Evolutionary conservation across 306 rosid genomes (phyloP), one percentile per base, ranked within the genome.

Genomic region (Lotus japonicus): DNA sequence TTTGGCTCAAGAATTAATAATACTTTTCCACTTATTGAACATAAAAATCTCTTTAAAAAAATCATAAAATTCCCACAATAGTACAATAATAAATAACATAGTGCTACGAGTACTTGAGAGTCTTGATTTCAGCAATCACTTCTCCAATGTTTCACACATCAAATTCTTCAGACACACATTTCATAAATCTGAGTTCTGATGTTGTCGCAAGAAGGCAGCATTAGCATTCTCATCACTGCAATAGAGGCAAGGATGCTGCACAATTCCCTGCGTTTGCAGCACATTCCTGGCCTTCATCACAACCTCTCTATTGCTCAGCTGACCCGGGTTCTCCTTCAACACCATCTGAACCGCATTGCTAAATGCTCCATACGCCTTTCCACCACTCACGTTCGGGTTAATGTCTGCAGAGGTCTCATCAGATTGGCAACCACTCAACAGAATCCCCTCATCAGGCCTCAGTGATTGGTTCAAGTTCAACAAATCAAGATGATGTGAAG

Each of bases 351-450:
- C 78, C 0, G 94, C 91, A 64, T 84, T 78, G 83, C 97, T 91
- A 66, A 91, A 91, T 11, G 97, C 98, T 0, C 98, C 98, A 21
- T 77, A 84, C 0, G 97, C 89, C 70, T 84, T 92, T 2, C 81
- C 94, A 1, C 79, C 87, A 0, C 23, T 51, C 21, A 4, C 50
- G 8, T 10, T 33, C 0, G 95, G 88, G 55, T 49, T 73, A 89
- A 86, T 80, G 72, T 92, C 97, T 0, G 95, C 96, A 0, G 91
- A 87, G 4, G 84, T 86, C 75, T 92, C 98, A 13, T 92, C 79
- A 9, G 89, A 82, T 54, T 89, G 96, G 65, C 98, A 92, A 3
- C 96, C 97, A 33, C 97, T 89, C 14, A 92, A 73, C 55, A 92
- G 82, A 56, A 92, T 84, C 15, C 98, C 98, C 15, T 86, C 95